Evolutionary conservation across 1,284 basidiomycete genomes (phyloP), one percentile per base, ranked within the genome.

Genomic region (Tremellales sp.): DNA sequence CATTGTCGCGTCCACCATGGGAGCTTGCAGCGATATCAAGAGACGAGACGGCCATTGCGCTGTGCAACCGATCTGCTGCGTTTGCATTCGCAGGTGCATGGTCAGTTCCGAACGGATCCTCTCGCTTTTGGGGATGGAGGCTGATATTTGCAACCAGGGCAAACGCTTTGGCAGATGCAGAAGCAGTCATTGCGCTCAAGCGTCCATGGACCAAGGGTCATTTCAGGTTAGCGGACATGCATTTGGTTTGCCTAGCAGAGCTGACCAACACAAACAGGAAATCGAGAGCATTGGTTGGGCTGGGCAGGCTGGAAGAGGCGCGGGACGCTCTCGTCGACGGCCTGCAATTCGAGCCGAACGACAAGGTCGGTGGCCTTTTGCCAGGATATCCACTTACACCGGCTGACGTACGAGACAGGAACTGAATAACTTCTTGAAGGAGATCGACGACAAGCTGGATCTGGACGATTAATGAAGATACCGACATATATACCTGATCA

Each of bases 161-260:
- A 46, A 82, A 83, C 39, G 89, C 93, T 2, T 75, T 97, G 6
- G 85, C 85, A 19, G 94, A 98, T 65, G 92, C 93, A 1, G 91
- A 97, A 53, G 83, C 84, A 1, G 91, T 97, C 57, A 85, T 94
- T 36, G 74, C 81, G 55, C 74, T 97, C 46, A 87, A 89, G 68
- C 78, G 84, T 48, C 83, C 83, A 24, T 98, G 94, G 94, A 82
- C 85, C 60, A 97, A 97, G 70, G 94, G 92, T 0, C 90, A 97
- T 69, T 95, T 94, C 77, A 78, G 94, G 55, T 94, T 85, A 60
- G 89, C 86, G n/a, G n/a, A n/a, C 3, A 87, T 86, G 68, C 24
- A 13, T 25, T 6, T 39, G 18, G 7, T 31, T 10, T 31, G 29
- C 29, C 7, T 32, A 5, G 26, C 29, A 35, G 16, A 16, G n/a